These are phyloP conservation scores for Monosporascus sp. DNA, from an alignment of 2,329 filamentous ascomycete genomes.

Conservation along the genomic window DNA sequence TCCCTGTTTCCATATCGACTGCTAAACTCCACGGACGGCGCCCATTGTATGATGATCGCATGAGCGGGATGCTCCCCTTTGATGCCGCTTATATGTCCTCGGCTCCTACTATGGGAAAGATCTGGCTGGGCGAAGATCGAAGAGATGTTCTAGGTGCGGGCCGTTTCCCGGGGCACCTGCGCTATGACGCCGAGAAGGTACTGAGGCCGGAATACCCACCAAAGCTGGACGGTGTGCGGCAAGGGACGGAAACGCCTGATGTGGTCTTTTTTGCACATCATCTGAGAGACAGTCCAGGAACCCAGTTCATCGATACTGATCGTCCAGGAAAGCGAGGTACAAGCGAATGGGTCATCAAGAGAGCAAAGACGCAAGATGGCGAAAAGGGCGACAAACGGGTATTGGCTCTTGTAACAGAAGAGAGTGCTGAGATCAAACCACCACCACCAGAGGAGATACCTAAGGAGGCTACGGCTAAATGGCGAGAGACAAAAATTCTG, in stretches of 20 bases:
- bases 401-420: too few species aligned
- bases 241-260: conserved; percentile 18
- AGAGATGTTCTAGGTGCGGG: conserved; percentile 37
- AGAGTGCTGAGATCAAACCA: too few species aligned
- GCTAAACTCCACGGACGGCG: too few species aligned
- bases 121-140: conserved; percentile 39
- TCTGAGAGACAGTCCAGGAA: not conserved
- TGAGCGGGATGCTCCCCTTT: conserved; percentile 39
- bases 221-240: conserved; percentile 13
- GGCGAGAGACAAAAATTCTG: too few species aligned
- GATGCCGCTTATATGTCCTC: conserved; percentile 35
- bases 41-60: conserved; percentile 17
- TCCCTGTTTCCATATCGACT: conserved; percentile 20
- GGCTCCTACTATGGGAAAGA: conserved; percentile 29
- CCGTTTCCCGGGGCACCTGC: conserved; percentile 33
- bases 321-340: conserved; percentile 10
- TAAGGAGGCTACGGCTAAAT: too few species aligned
- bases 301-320: conserved; percentile 17
- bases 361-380: not conserved
- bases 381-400: too few species aligned
- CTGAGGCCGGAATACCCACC: conserved; percentile 17
- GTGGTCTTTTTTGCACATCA: conserved; percentile 22
- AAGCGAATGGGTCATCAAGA: conserved; percentile 16
- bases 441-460: too few species aligned
- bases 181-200: conserved; percentile 14